Evolutionary conservation across 768 basidiomycete genomes (phyloP).

Genomic region (Boletus reticulatus): DNA sequence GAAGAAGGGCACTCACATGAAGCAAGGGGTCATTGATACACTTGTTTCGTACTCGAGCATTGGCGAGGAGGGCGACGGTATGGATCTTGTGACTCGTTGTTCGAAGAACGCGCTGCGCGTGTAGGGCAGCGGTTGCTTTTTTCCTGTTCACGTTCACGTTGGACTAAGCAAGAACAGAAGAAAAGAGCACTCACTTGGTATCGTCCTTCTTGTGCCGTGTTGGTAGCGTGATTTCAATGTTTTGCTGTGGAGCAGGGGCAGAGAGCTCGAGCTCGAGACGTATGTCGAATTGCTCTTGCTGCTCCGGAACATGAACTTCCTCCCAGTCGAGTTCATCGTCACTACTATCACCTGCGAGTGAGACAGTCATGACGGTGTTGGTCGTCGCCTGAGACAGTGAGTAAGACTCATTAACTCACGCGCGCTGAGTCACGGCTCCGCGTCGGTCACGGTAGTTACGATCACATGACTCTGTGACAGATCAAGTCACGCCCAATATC

Average conservation of each 20-base stretch:
- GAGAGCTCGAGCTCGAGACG: constrained; percentile 25
- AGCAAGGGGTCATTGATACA: constrained; percentile 83
- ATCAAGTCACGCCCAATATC: too few relatives aligned
- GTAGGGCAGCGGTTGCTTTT: constrained; percentile 39
- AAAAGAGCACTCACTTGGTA: constrained; percentile 44
- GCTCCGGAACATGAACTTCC: constrained; percentile 60
- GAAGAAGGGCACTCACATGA: constrained; percentile 53
- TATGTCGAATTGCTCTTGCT: constrained; percentile 14
- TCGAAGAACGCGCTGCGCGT: constrained; percentile 69
- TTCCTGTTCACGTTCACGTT: constrained; percentile 41
- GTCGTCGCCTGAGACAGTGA: constrained; percentile 6
- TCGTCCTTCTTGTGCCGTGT: constrained; percentile 37
- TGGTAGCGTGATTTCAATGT: constrained; percentile 74
- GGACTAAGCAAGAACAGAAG: neutral
- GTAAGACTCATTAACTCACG: constrained; percentile 1
- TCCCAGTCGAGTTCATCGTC: constrained; percentile 83
- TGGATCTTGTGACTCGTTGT: constrained; percentile 90
- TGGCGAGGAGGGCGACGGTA: constrained; percentile 75
- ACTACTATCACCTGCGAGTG: constrained; percentile 29
- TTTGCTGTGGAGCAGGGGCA: constrained; percentile 37
- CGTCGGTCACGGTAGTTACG: too few relatives aligned
- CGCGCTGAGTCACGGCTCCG: too few relatives aligned
- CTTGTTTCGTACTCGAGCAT: constrained; percentile 70
- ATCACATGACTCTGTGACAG: neutral
- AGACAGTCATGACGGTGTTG: constrained; percentile 12